Percentiles rank a stretch among this genome's conserved stretches.
Evolutionary conservation across 129 eudicot genomes (phyloP).

Genomic region (Chrysanthemum lavandulifolium): DNA sequence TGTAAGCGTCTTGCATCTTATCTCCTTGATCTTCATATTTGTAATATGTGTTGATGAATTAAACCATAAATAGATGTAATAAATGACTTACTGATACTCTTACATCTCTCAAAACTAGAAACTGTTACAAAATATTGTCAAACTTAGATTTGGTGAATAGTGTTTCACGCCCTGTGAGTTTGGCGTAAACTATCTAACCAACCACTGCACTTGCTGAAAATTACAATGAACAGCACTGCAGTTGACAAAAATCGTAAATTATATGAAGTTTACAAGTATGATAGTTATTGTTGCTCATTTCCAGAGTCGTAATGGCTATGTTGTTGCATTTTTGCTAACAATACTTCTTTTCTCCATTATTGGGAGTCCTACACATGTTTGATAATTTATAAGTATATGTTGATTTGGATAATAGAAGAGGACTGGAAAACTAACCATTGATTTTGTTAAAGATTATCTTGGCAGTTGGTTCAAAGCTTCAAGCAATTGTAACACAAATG

Average conservation of each 20-base stretch:
- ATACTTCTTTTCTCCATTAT: too few relatives aligned
- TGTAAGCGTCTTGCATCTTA: slow-evolving; percentile 17
- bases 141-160: background rate
- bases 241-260: too few relatives aligned
- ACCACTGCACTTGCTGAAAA: too few relatives aligned
- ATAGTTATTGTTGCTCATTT: too few relatives aligned
- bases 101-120: background rate
- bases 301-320: too few relatives aligned
- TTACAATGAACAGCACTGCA: too few relatives aligned
- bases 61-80: background rate
- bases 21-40: background rate
- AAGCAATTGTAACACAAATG: slow-evolving; percentile 83
- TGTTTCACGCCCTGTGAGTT: background rate
- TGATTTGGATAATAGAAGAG: background rate
- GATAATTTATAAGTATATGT: too few relatives aligned
- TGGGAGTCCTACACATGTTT: too few relatives aligned
- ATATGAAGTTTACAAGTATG: too few relatives aligned
- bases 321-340: too few relatives aligned
- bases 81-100: background rate
- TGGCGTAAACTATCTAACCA: background rate
- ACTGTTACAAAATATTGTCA: background rate
- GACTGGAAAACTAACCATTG: slow-evolving; percentile 20
- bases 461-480: slow-evolving; percentile 93
- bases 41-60: background rate
- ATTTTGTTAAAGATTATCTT: slow-evolving; percentile 52